A percentile compares a stretch with the other conserved stretches of the same genome.
These are phyloP conservation scores for Thielaviopsis ethacetica DNA, from an alignment of 2,329 filamentous ascomycete genomes.

Conservation along the genomic window DNA sequence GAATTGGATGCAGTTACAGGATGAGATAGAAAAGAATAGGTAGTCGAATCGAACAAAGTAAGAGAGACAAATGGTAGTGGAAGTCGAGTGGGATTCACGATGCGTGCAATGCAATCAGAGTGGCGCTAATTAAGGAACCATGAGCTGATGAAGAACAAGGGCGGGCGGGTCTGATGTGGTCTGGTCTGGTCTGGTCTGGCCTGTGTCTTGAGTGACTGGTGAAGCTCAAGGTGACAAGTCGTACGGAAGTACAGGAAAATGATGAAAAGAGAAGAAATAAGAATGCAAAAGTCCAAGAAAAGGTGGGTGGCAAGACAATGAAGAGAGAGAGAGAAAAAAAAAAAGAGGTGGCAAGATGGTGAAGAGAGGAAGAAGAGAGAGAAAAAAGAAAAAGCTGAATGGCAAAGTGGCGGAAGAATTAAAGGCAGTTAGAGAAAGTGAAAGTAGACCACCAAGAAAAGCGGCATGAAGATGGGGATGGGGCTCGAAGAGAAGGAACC, in stretches of 20 bases:
- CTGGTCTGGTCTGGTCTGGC: no score
- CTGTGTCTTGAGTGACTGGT: no score
- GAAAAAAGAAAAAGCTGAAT: background rate
- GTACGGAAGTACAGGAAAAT: no score
- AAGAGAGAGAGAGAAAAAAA: background rate
- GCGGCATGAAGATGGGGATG: no score
- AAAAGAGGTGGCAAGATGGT: background rate
- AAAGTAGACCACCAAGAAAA: no score
- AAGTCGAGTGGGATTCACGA: background rate
- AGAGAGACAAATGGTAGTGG: background rate
- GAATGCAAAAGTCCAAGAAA: no score
- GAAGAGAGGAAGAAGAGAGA: background rate
- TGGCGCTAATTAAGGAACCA: background rate
- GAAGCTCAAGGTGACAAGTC: no score
- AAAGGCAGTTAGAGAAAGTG: background rate
- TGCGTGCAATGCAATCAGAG: background rate
- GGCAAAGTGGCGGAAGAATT: background rate
- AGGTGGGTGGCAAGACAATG: no score
- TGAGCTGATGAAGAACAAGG: background rate
- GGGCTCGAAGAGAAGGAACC: no score
- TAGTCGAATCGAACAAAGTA: no score
- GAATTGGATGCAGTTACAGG: background rate
- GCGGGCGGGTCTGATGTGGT: no score
- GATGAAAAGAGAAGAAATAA: no score
- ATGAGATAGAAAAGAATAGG: background rate